These are phyloP conservation scores for Aspergillus quadricinctus DNA, from an alignment of 2,329 filamentous ascomycete genomes.

Conservation along the genomic window DNA sequence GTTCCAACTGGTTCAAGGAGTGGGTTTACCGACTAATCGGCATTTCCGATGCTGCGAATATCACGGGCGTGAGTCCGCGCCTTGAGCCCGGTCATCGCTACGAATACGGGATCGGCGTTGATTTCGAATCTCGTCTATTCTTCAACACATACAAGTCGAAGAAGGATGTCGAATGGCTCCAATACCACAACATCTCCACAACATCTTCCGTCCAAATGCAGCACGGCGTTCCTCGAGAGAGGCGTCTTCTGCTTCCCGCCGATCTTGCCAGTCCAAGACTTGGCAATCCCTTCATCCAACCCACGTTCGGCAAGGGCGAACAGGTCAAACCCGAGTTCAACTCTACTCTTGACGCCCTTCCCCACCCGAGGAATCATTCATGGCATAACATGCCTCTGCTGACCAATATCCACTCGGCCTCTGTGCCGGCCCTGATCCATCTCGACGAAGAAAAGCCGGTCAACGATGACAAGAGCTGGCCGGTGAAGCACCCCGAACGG, in stretches of 20 bases:
- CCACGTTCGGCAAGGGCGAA: conserved; percentile 22
- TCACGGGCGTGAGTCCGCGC: conserved; percentile 31
- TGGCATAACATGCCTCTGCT: conserved; percentile 44
- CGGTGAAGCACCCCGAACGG: neutral
- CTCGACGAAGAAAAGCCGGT: conserved; percentile 34
- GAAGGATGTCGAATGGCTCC: conserved; percentile 39
- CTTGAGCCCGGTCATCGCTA: conserved; percentile 38
- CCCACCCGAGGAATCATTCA: conserved; percentile 32
- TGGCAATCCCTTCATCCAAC: conserved; percentile 32
- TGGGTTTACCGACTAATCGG: conserved; percentile 37
- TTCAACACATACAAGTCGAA: conserved; percentile 41
- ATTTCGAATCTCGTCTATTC: conserved; percentile 50
- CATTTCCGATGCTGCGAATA: conserved; percentile 34
- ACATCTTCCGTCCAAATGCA: conserved; percentile 33
- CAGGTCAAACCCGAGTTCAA: conserved; percentile 31
- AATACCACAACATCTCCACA: conserved; percentile 35
- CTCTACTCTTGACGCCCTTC: conserved; percentile 40
- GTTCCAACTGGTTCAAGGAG: conserved; percentile 31
- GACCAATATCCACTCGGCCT: conserved; percentile 46
- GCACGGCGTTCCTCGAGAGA: conserved; percentile 34
- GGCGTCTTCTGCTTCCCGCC: conserved; percentile 34
- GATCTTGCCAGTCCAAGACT: conserved; percentile 31
- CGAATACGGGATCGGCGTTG: conserved; percentile 50
- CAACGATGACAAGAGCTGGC: neutral
- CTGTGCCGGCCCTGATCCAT: conserved; percentile 44